Conservation (phyloP, 805 yeast species). For the Yarrowia keelungensis region DNA sequence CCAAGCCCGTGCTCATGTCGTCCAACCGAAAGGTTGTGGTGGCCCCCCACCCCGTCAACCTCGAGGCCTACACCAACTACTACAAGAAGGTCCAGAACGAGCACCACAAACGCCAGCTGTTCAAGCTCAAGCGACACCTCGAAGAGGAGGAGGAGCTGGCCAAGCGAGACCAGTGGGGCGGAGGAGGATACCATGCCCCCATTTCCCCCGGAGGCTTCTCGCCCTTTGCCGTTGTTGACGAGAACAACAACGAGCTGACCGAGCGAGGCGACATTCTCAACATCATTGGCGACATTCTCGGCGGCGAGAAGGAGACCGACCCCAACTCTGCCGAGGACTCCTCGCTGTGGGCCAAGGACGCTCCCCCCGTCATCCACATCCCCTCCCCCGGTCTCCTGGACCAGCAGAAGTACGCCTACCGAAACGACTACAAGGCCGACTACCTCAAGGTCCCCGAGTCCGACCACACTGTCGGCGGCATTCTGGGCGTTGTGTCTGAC, state of each 20-base stretch:
- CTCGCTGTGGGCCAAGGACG: slow-evolving; percentile 32
- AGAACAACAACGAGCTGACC: slow-evolving; percentile 33
- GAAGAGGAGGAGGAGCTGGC: slow-evolving; percentile 27
- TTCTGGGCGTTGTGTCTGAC: slow-evolving; percentile 29
- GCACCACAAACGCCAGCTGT: slow-evolving; percentile 36
- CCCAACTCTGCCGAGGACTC: neutral
- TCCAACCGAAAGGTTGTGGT: slow-evolving; percentile 36
- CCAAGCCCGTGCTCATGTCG: slow-evolving; percentile 33
- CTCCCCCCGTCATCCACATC: slow-evolving; percentile 28
- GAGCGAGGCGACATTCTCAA: slow-evolving; percentile 35
- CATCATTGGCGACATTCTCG: slow-evolving; percentile 33
- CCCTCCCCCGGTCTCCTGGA: slow-evolving; percentile 33
- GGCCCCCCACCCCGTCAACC: slow-evolving; percentile 30
- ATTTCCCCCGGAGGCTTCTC: slow-evolving; percentile 4
- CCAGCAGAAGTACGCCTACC: slow-evolving; percentile 35
- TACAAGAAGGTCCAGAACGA: slow-evolving; percentile 38
- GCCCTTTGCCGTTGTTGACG: slow-evolving; percentile 32
- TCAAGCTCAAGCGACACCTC: slow-evolving; percentile 38
- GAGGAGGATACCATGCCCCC: slow-evolving; percentile 17
- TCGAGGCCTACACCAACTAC: slow-evolving; percentile 37
- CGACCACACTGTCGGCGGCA: slow-evolving; percentile 35
- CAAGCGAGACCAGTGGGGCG: slow-evolving; percentile 20
- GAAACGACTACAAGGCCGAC: slow-evolving; percentile 39
- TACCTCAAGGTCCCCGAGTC: slow-evolving; percentile 30
- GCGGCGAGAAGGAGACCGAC: slow-evolving; percentile 22